Evolutionary conservation across 2,329 filamentous ascomycete species (phyloP), one percentile per base, ranked within the genome.

Genomic region (Epichloe gansuensis): DNA sequence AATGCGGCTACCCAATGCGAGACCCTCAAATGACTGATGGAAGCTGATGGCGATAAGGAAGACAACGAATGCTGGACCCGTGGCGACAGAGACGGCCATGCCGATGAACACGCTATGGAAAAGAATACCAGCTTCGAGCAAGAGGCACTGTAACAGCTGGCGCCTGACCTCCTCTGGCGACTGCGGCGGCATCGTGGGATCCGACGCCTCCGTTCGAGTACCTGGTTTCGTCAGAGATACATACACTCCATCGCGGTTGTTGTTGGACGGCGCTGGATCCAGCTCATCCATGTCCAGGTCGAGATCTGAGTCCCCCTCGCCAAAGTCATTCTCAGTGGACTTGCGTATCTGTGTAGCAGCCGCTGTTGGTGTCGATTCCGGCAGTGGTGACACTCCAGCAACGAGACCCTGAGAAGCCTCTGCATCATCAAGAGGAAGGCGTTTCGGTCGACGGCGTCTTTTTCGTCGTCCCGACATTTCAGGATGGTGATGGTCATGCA

Each of bases 101-200:
- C 87, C 87, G 59, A 93, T 91, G 62, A 93, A 93, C 51, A 93
- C 75, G 61, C 82, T 87, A 70, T 93, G 87, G 64, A 91, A 91
- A 15, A 93, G 75, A 55, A 93, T 91, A 21, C 87, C 87, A 0
- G 86, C 86, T 68, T 91, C 87, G 3, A 93, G 77, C 25, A 93
- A 75, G 45, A 91, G 71, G 58, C 87, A 90, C 65, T 93, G 87
- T 9, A 90, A 71, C 59, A 90, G 75, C 57, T 84, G 76, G 11
- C 83, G 77, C 60, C 82, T 78, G 54, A 78, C 76, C 66, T 84
- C 73, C 62, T 87, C 75, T 47, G 77, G 63, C 39, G 66, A 71
- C 54, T 58, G 57, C 47, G 40, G 59, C 49, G 3, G 58, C 54
- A 4, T 64, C 57, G 39, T 64, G 61, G 55, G 23, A 23, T 45